Conservation (phyloP, 2,329 filamentous ascomycete genomes). For the Fonsecaea pedrosoi region DNA sequence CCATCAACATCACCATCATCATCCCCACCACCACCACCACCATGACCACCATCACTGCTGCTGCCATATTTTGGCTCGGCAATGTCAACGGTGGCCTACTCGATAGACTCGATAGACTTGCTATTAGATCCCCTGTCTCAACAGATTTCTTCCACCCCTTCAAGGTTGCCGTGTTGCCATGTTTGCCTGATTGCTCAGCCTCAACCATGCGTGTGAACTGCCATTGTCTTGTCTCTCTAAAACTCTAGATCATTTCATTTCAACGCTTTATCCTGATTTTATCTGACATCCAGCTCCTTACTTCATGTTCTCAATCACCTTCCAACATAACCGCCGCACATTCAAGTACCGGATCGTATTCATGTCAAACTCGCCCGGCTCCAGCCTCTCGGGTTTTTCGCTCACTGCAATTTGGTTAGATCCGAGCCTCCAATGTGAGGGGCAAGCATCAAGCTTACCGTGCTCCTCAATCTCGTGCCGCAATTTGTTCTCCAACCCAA, state of each 20-base stretch:
- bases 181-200: too few species aligned
- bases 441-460: constrained; percentile 26
- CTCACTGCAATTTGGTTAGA: constrained; percentile 10
- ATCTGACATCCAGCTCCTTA: not conserved
- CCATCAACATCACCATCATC: not conserved
- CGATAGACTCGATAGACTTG: not conserved
- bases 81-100: not conserved
- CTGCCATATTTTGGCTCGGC: too few species aligned
- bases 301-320: constrained; percentile 21
- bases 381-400: constrained; percentile 19
- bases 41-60: too few species aligned
- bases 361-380: constrained; percentile 14
- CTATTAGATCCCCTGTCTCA: not conserved
- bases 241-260: not conserved
- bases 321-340: constrained; percentile 31
- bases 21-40: not conserved
- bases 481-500: constrained; percentile 22
- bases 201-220: too few species aligned
- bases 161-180: not conserved
- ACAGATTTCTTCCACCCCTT: not conserved
- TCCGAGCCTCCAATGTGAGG: constrained; percentile 6
- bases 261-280: not conserved
- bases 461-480: constrained; percentile 22
- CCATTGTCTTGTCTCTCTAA: too few species aligned
- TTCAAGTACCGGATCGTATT: constrained; percentile 27